phyloP scores from a whole-genome alignment of 2,329 filamentous ascomycete species.

The Diaporthe caulivora region DNA sequence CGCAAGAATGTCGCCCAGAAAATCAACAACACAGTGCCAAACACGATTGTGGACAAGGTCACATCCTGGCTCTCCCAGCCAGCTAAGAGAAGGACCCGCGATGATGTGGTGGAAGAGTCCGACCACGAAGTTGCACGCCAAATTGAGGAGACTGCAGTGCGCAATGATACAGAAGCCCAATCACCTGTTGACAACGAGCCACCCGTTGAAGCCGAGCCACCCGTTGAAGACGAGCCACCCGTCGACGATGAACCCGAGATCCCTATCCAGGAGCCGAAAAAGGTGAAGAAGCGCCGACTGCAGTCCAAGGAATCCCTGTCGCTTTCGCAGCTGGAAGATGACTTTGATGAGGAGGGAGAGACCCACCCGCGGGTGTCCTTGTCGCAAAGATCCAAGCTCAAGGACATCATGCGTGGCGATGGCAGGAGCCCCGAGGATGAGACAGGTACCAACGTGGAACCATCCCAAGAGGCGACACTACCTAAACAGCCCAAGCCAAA shows the following conservation, averaged over 20 bases:
- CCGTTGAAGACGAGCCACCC: background rate
- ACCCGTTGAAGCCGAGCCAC: too few species aligned
- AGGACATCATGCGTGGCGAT: conserved; percentile 13
- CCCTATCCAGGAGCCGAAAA: background rate
- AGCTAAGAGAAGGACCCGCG: background rate
- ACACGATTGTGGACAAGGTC: background rate
- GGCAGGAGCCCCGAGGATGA: conserved; percentile 8
- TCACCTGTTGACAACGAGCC: background rate
- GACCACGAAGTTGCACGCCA: background rate
- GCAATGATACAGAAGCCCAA: background rate
- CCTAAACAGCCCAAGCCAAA: conserved; percentile 15
- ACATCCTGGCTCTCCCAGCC: background rate
- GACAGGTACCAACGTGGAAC: background rate
- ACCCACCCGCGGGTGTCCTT: conserved; percentile 26
- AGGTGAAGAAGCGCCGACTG: conserved; percentile 27
- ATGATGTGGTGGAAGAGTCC: conserved; percentile 2
- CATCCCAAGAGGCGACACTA: background rate
- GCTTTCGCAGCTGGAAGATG: conserved; percentile 37
- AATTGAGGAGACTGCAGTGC: background rate
- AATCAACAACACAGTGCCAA: background rate
- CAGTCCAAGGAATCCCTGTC: conserved; percentile 31
- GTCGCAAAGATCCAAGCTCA: conserved; percentile 28
- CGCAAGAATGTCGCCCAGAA: background rate
- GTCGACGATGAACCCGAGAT: background rate
- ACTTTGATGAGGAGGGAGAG: conserved; percentile 26